Evolutionary conservation across 768 basidiomycete species (phyloP).

Genomic region (Tephrocybe sp.): DNA sequence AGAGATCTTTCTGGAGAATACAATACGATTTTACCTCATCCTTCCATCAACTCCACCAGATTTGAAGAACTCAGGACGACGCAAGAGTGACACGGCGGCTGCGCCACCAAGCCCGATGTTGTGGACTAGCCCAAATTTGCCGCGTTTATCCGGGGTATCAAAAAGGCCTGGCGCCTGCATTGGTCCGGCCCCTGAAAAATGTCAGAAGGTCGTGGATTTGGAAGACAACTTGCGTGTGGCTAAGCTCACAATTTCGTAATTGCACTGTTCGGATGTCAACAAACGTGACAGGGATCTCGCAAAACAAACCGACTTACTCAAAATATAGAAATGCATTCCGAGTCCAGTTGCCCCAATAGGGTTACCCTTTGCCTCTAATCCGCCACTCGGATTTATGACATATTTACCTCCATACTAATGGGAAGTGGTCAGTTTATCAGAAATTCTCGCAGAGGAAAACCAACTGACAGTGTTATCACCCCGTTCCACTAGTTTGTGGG

Average conservation of each 20-base stretch:
- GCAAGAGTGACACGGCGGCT: slow-evolving; percentile 71
- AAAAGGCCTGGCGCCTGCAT: slow-evolving; percentile 80
- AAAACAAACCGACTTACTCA: slow-evolving; percentile 48
- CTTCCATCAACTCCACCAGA: slow-evolving; percentile 64
- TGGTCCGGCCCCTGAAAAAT: slow-evolving; percentile 66
- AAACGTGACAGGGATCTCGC: neutral
- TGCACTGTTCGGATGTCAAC: too few species aligned
- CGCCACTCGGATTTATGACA: slow-evolving; percentile 82
- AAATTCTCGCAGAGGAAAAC: neutral
- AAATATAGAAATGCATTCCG: slow-evolving; percentile 86
- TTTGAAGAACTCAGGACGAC: slow-evolving; percentile 77
- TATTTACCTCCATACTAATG: slow-evolving; percentile 78
- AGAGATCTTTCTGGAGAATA: too few species aligned
- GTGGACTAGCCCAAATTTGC: slow-evolving; percentile 79
- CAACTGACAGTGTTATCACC: slow-evolving; percentile 70
- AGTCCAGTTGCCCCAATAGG: slow-evolving; percentile 81
- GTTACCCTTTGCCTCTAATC: slow-evolving; percentile 84
- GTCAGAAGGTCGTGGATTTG: neutral
- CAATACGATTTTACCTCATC: too few species aligned
- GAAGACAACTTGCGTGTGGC: slow-evolving; percentile 3
- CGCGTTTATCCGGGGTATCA: slow-evolving; percentile 55
- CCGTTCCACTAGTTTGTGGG: slow-evolving; percentile 69
- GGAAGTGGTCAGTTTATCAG: neutral
- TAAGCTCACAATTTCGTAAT: slow-evolving; percentile 57
- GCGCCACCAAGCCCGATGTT: slow-evolving; percentile 84